Conservation (phyloP, 2,329 filamentous ascomycete species). For the Colletotrichum sansevieriae region DNA sequence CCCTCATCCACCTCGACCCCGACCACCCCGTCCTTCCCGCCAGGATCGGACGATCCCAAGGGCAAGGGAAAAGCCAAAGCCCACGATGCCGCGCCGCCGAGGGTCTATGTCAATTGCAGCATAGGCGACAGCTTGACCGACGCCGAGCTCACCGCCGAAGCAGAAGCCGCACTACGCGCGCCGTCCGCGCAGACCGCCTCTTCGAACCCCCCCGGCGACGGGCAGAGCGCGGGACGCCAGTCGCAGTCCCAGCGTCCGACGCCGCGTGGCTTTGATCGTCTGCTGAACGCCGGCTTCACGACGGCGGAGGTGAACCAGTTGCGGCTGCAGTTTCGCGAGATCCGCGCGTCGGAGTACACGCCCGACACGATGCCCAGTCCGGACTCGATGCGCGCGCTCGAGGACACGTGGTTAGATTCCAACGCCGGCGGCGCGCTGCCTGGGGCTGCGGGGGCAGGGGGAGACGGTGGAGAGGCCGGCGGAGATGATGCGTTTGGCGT, state of each 20-base stretch:
- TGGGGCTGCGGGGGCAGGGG: slow-evolving; percentile 44
- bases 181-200: slow-evolving; percentile 36
- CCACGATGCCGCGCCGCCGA: slow-evolving; percentile 57
- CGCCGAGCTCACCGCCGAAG: slow-evolving; percentile 78
- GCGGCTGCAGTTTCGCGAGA: slow-evolving; percentile 87
- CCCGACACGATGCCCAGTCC: slow-evolving; percentile 90
- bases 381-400: slow-evolving; percentile 79
- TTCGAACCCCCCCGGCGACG: background rate
- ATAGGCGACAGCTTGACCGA: slow-evolving; percentile 81
- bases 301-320: slow-evolving; percentile 85
- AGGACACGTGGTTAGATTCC: slow-evolving; percentile 92
- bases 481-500: slow-evolving; percentile 61
- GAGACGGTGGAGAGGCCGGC: slow-evolving; percentile 57
- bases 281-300: slow-evolving; percentile 86
- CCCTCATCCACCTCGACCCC: slow-evolving; percentile 63
- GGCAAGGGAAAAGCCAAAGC: slow-evolving; percentile 78
- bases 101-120: slow-evolving; percentile 93
- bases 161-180: slow-evolving; percentile 55
- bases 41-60: slow-evolving; percentile 45
- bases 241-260: slow-evolving; percentile 18
- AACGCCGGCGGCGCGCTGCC: slow-evolving; percentile 58
- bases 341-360: slow-evolving; percentile 85
- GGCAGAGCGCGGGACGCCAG: background rate
- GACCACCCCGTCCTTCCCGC: slow-evolving; percentile 47
- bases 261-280: slow-evolving; percentile 85